Evolutionary conservation across 306 rosid genomes (phyloP).

Genomic region (Sophora flavescens): DNA sequence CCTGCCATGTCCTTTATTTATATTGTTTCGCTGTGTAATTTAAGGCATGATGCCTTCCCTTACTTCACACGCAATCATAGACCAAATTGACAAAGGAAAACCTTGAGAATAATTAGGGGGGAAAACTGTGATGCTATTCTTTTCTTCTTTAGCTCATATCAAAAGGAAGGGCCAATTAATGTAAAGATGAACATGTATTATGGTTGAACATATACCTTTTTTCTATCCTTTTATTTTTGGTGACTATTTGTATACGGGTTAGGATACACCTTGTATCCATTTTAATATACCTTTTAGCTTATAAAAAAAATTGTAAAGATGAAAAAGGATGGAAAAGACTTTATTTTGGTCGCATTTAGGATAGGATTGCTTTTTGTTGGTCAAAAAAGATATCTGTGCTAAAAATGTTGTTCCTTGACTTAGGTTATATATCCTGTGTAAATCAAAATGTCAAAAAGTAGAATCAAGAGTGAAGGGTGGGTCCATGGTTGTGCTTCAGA

Average conservation of each 20-base stretch:
- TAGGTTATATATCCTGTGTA: neutral
- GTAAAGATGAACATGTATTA: neutral
- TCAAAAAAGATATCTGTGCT: conserved; percentile 19
- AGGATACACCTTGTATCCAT: no score
- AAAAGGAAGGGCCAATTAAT: neutral
- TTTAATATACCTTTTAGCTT: no score
- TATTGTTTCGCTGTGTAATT: neutral
- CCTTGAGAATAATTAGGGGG: conserved; percentile 9
- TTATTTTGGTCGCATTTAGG: conserved; percentile 11
- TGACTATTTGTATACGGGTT: no score
- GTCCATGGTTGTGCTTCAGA: neutral
- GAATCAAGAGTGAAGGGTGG: neutral
- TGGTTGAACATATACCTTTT: no score
- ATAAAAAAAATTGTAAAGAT: neutral
- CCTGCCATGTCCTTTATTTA: neutral
- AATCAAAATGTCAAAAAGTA: neutral
- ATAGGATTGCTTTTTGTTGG: conserved; percentile 32
- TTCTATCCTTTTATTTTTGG: no score
- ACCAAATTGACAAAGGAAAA: conserved; percentile 24
- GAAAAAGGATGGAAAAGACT: neutral
- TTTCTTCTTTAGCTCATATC: neutral
- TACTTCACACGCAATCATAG: conserved; percentile 12
- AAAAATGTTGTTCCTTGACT: conserved; percentile 19
- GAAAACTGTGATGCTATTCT: no score
- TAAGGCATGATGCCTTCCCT: neutral